Percentiles rank a stretch among this genome's conserved stretches.
Conservation (phyloP, 2,329 filamentous ascomycete genomes). For the Neobulgaria alba region DNA sequence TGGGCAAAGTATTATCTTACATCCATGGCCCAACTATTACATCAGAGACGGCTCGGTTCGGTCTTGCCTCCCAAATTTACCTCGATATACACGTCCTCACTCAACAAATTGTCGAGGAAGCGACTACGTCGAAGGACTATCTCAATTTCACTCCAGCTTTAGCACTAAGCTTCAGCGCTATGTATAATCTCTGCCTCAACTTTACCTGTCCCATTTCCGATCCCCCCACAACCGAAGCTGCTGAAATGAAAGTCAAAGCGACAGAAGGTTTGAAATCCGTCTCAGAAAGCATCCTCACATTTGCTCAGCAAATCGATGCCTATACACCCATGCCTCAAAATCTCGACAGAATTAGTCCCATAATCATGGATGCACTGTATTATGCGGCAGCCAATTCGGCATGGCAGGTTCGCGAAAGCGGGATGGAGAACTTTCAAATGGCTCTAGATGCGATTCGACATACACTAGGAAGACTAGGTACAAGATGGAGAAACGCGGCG, state of each 20-base stretch:
- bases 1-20: constrained; percentile 30
- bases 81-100: constrained; percentile 19
- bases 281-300: constrained; percentile 24
- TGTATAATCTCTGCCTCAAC: constrained; percentile 31
- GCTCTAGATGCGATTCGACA: constrained; percentile 27
- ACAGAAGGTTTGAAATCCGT: constrained; percentile 29
- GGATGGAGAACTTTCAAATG: constrained; percentile 25
- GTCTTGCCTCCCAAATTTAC: constrained; percentile 22
- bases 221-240: constrained; percentile 16
- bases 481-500: constrained; percentile 31
- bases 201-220: constrained; percentile 28
- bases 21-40: constrained; percentile 16
- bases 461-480: constrained; percentile 25
- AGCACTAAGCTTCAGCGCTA: constrained; percentile 23
- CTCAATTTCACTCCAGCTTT: constrained; percentile 21
- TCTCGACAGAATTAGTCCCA: constrained; percentile 28
- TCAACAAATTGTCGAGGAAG: constrained; percentile 22
- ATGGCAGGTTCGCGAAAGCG: constrained; percentile 33
- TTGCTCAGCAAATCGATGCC: constrained; percentile 23
- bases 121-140: constrained; percentile 17
- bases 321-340: constrained; percentile 18
- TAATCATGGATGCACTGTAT: constrained; percentile 33
- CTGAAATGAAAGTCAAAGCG: constrained; percentile 29
- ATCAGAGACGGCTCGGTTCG: constrained; percentile 18
- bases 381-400: constrained; percentile 30